These are phyloP conservation scores for Cryptosporidium andersoni DNA, from an alignment of 169 alveolate species.

Conservation along the genomic window DNA sequence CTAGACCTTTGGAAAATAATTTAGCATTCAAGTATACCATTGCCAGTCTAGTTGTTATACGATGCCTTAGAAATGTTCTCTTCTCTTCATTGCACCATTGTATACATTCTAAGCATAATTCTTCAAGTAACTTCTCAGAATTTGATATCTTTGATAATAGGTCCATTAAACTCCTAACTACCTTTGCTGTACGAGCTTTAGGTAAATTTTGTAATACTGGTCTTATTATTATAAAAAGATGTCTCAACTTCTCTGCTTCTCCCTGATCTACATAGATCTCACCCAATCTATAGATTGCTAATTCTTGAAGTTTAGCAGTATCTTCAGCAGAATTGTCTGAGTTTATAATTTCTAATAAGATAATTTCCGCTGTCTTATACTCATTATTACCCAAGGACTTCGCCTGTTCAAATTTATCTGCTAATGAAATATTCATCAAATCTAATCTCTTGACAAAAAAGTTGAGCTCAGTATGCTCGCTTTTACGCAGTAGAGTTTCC, in stretches of 20 bases:
- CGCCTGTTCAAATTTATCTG: conserved; percentile 38
- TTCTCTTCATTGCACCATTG: conserved; percentile 92
- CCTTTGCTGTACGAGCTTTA: conserved; percentile 82
- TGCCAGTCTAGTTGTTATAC: conserved; percentile 90
- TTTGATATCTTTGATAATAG: conserved; percentile 77
- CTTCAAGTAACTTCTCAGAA: conserved; percentile 79
- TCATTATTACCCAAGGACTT: conserved; percentile 28
- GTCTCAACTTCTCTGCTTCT: conserved; percentile 34
- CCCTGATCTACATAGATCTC: conserved; percentile 52
- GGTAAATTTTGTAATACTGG: conserved; percentile 77
- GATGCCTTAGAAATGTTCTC: conserved; percentile 91
- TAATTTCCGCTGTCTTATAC: conserved; percentile 21
- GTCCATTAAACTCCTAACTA: conserved; percentile 75
- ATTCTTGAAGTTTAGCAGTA: conserved; percentile 61
- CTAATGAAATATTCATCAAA: conserved; percentile 16
- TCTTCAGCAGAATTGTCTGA: conserved; percentile 36
- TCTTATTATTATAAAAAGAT: conserved; percentile 63
- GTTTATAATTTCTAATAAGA: conserved; percentile 23
- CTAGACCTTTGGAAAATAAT: conserved; percentile 87
- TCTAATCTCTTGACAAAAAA: background rate
- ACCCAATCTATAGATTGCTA: conserved; percentile 61
- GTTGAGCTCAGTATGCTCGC: too few relatives aligned
- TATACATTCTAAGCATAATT: conserved; percentile 88
- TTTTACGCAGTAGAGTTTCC: too few relatives aligned
- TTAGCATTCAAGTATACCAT: conserved; percentile 83